These are phyloP conservation scores for Mycena galericulata DNA, from an alignment of 768 basidiomycete genomes.

Conservation along the genomic window DNA sequence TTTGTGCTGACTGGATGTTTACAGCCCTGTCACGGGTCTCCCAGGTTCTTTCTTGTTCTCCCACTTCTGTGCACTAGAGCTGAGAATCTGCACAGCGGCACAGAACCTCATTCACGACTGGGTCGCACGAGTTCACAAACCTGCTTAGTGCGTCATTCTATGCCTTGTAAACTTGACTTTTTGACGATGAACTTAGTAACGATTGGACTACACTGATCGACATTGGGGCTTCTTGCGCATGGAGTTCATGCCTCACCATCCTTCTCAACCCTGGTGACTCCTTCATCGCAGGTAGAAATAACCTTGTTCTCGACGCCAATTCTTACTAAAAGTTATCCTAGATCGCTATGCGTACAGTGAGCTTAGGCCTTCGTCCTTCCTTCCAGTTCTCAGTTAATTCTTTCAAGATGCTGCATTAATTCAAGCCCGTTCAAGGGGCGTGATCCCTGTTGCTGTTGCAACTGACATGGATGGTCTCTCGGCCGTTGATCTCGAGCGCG, in stretches of 20 bases:
- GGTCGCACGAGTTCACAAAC: conserved; percentile 49
- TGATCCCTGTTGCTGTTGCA: conserved; percentile 55
- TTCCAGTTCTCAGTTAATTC: conserved; percentile 51
- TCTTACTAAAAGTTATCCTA: conserved; percentile 46
- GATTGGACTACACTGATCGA: conserved; percentile 61
- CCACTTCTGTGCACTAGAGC: not conserved
- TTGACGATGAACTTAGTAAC: conserved; percentile 28
- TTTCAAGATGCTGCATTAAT: conserved; percentile 49
- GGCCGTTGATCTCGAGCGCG: conserved; percentile 59
- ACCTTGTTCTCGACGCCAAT: conserved; percentile 49
- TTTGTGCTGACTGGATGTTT: too few species aligned
- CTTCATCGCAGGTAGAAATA: conserved; percentile 26
- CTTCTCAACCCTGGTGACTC: conserved; percentile 18
- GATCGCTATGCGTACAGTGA: conserved; percentile 47
- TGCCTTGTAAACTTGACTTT: not conserved
- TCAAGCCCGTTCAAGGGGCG: conserved; percentile 35
- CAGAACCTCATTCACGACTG: conserved; percentile 62
- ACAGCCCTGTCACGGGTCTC: conserved; percentile 55
- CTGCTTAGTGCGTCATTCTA: conserved; percentile 50
- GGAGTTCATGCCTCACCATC: conserved; percentile 25
- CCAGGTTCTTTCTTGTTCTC: conserved; percentile 35
- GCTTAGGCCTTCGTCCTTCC: conserved; percentile 46
- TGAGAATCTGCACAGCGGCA: conserved; percentile 36
- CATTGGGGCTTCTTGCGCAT: conserved; percentile 66
- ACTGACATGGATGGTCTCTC: conserved; percentile 72